Percentiles rank a stretch among this genome's conserved stretches.
Conservation (phyloP, 2,329 filamentous ascomycete genomes). For the Ophiosphaerella herpotricha region DNA sequence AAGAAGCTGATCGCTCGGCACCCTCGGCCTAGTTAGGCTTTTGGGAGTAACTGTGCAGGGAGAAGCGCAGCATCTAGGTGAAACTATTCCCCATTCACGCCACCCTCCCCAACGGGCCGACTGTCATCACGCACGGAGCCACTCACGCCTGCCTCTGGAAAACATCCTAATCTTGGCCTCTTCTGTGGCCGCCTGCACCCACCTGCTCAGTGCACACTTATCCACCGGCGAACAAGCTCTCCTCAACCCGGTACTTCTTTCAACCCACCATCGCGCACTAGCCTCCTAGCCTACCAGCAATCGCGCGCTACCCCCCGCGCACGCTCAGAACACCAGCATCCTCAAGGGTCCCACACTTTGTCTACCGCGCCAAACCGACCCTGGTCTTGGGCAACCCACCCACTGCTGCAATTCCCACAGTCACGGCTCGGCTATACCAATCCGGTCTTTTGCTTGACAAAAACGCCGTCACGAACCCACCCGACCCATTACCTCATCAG, state of each 20-base stretch:
- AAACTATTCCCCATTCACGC: conserved; percentile 25
- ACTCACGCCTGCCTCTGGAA: conserved; percentile 13
- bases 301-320: conserved; percentile 22
- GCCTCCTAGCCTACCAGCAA: conserved; percentile 17
- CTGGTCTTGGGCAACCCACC: conserved; percentile 20
- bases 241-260: conserved; percentile 13
- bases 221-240: conserved; percentile 26
- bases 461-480: conserved; percentile 27
- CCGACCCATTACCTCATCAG: conserved; percentile 41
- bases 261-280: conserved; percentile 13
- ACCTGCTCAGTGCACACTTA: conserved; percentile 9
- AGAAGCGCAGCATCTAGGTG: conserved; percentile 22
- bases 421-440: conserved; percentile 36
- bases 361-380: conserved; percentile 30
- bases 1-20: conserved; percentile 42
- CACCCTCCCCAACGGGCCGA: conserved; percentile 39
- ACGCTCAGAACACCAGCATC: conserved; percentile 12
- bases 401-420: conserved; percentile 31
- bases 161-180: background rate
- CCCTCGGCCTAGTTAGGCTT: conserved; percentile 39
- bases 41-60: conserved; percentile 30
- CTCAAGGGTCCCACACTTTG: conserved; percentile 28
- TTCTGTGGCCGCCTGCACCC: conserved; percentile 22
- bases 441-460: conserved; percentile 1
- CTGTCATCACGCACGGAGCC: conserved; percentile 17